Percentiles rank a stretch among this genome's conserved stretches.
These are phyloP conservation scores for Arxiozyma slooffiae DNA, from an alignment of 1,139 yeast genomes.

Conservation along the genomic window DNA sequence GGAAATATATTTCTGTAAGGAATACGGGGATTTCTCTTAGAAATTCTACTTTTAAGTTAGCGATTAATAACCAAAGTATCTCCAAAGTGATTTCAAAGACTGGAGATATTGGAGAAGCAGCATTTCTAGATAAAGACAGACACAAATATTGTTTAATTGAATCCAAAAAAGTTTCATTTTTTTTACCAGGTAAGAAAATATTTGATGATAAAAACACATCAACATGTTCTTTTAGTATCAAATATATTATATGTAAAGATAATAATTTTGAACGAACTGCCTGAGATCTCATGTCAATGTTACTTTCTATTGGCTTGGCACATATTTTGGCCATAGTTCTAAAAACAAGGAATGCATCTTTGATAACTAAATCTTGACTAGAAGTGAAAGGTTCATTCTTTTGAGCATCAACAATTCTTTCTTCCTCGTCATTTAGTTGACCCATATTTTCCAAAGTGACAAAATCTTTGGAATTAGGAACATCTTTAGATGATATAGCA, in stretches of 20 bases:
- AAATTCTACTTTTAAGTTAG: slow-evolving; percentile 76
- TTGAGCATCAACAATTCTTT: slow-evolving; percentile 43
- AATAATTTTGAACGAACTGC: slow-evolving; percentile 84
- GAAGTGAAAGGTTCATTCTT: slow-evolving; percentile 25
- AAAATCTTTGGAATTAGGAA: slow-evolving; percentile 18
- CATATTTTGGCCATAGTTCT: slow-evolving; percentile 92
- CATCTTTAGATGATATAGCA: neutral
- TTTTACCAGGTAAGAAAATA: slow-evolving; percentile 51
- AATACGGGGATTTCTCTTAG: slow-evolving; percentile 90
- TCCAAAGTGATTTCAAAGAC: slow-evolving; percentile 88
- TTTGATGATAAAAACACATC: slow-evolving; percentile 65
- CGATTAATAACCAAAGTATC: slow-evolving; percentile 80
- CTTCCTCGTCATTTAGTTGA: slow-evolving; percentile 47
- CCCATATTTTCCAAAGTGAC: slow-evolving; percentile 54
- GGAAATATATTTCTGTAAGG: slow-evolving; percentile 86
- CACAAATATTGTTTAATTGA: slow-evolving; percentile 82
- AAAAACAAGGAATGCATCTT: slow-evolving; percentile 87
- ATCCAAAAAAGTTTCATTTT: slow-evolving; percentile 57
- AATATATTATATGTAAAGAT: slow-evolving; percentile 79
- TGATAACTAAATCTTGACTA: slow-evolving; percentile 63
- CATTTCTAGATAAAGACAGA: slow-evolving; percentile 76
- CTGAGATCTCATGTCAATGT: slow-evolving; percentile 80
- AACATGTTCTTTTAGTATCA: slow-evolving; percentile 75
- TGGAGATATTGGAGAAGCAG: slow-evolving; percentile 85
- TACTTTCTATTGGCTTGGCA: slow-evolving; percentile 68